Base-by-base conservation (phyloP, 139 green algal genomes). In the Edaphochlamys debaryana region DNA sequence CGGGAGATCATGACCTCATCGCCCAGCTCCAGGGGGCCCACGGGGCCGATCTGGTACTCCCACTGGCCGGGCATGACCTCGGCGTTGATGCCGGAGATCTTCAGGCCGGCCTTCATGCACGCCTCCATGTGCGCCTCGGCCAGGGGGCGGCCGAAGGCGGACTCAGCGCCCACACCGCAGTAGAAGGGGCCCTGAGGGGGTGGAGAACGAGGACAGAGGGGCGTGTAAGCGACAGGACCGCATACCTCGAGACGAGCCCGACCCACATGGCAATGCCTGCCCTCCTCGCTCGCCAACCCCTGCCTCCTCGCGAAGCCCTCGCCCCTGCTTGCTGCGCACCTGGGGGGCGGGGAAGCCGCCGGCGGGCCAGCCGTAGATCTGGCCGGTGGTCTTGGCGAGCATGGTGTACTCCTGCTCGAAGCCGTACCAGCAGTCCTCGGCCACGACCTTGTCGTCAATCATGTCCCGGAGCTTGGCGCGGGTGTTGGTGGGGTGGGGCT, bases 391-490 rank as follows among this genome's bases (percentile, higher is more conserved):
- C 85, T 93, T 93, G 32, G 73, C 58, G 77, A 98, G 69, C 94
- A 98, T 96, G 74, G 95, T 96, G 93, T 98, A 98, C 92, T 97
- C 94, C 89, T 98, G 95, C 94, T 98, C 95, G 80, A 98, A 95
- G 62, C 95, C 95, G 80, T 95, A 98, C 76, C 95, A 90, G 70
- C 84, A 86, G 30, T 93, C 92, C 84, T 95, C 88, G 23, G 77
- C 69, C 37, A 48, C 23, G 27, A 83, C 77, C 67, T 94, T 90
- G 79, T 96, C 92, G 54, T 91, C 91, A 40, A 98, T 80, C n/a
- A 97, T 75, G 15, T 94, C 92, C 3, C 82, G 84, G 34, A 98
- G 87, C 88, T 91, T 91, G 67, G 93, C 87, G 71, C 96, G 93
- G 34, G 95, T 96, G 92, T 98, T 98, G 88, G 93, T 96, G 56